phyloP scores from a whole-genome alignment of 2,329 filamentous ascomycete species.

The Cladosporium sp. region DNA sequence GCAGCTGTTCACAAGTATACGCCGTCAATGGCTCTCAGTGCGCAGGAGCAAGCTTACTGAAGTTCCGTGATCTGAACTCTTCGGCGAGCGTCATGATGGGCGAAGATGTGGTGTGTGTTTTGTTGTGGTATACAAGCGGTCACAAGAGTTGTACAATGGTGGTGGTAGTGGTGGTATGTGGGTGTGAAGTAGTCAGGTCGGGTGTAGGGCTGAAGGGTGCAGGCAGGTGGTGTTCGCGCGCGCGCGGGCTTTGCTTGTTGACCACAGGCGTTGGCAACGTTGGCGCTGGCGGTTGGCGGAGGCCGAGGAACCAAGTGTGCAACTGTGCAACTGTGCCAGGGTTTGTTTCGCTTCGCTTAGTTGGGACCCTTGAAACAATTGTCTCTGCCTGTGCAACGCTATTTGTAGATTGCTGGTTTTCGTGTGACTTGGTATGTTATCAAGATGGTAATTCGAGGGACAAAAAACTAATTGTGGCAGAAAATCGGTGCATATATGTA shows the following conservation, averaged over 20 bases:
- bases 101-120: neutral
- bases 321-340: neutral
- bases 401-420: neutral
- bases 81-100: conserved; percentile 60
- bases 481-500: too few species aligned
- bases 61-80: conserved; percentile 66
- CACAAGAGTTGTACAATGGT: conserved; percentile 1
- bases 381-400: neutral
- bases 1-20: conserved; percentile 6
- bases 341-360: conserved; percentile 6
- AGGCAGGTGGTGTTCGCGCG: neutral
- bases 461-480: too few species aligned
- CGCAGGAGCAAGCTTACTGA: conserved; percentile 54
- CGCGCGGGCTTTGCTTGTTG: conserved; percentile 6
- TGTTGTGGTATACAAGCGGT: neutral
- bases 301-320: neutral
- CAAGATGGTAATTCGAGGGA: too few species aligned
- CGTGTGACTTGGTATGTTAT: neutral
- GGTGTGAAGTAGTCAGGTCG: neutral
- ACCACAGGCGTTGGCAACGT: neutral
- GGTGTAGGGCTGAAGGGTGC: conserved; percentile 10
- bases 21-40: neutral
- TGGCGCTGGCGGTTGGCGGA: conserved; percentile 1
- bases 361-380: conserved; percentile 3
- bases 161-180: neutral